phyloP scores from a whole-genome alignment of 352 stramenopile genomes.

The Ophiocytium majus region DNA sequence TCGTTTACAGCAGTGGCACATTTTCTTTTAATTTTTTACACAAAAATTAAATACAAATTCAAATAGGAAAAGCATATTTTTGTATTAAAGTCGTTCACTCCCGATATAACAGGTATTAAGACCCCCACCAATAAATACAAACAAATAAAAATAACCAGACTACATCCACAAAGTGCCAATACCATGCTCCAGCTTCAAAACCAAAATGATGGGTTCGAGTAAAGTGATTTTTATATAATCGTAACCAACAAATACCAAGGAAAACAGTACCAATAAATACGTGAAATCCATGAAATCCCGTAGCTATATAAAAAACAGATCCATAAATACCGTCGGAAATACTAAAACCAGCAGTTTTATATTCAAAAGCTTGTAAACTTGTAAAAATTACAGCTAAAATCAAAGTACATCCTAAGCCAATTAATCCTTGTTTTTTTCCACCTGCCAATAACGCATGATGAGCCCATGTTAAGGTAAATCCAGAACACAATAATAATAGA shows the following conservation, averaged over 20 bases:
- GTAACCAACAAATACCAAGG: slow-evolving; percentile 61
- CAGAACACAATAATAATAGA: slow-evolving; percentile 62
- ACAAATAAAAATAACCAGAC: slow-evolving; percentile 44
- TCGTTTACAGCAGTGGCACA: too few species aligned
- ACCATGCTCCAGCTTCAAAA: slow-evolving; percentile 43
- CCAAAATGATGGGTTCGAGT: slow-evolving; percentile 41
- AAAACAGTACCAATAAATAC: slow-evolving; percentile 57
- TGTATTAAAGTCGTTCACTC: too few species aligned
- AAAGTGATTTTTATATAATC: slow-evolving; percentile 54
- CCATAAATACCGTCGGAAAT: slow-evolving; percentile 65
- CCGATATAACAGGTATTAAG: too few species aligned
- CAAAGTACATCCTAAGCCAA: slow-evolving; percentile 60
- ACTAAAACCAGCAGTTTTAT: slow-evolving; percentile 60
- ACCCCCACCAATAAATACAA: slow-evolving; percentile 45
- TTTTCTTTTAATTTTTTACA: too few species aligned
- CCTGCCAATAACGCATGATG: too few species aligned
- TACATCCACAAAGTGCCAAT: slow-evolving; percentile 41
- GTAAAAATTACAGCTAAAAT: slow-evolving; percentile 63
- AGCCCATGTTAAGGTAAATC: slow-evolving; percentile 60
- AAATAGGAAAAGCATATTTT: too few species aligned
- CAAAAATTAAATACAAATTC: too few species aligned
- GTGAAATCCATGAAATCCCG: slow-evolving; percentile 64
- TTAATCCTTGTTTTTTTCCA: too few species aligned
- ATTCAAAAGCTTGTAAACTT: slow-evolving; percentile 61
- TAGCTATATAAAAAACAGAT: slow-evolving; percentile 64